Conservation (phyloP, 768 basidiomycete genomes). For the Suillus hirtellus region DNA sequence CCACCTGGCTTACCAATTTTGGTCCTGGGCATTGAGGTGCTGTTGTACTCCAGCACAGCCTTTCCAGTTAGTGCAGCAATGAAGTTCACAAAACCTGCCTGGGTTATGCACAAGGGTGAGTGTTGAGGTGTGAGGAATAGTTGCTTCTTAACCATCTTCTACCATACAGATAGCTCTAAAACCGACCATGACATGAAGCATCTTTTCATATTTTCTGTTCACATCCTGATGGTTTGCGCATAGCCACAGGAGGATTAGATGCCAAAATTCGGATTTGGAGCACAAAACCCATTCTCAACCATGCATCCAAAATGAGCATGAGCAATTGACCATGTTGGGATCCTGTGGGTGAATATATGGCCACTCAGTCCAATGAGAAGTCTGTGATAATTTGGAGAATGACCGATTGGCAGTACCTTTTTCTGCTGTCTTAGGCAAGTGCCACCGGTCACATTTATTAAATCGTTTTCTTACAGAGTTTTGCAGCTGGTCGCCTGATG, state of each 20-base stretch:
- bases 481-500: conserved; percentile 95
- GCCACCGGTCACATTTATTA: neutral
- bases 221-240: conserved; percentile 96
- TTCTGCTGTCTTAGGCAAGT: conserved; percentile 83
- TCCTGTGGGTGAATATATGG: conserved; percentile 95
- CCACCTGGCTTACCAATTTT: too few species aligned
- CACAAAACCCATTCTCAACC: conserved; percentile 89
- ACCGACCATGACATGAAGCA: conserved; percentile 61
- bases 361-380: conserved; percentile 96
- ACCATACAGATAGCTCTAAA: too few species aligned
- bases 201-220: conserved; percentile 86
- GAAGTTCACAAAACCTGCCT: too few species aligned
- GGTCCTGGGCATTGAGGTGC: too few species aligned
- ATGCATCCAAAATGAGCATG: conserved; percentile 64
- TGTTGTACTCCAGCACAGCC: too few species aligned
- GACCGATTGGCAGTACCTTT: conserved; percentile 92
- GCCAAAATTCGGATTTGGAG: conserved; percentile 97
- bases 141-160: too few species aligned
- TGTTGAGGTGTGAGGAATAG: too few species aligned
- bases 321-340: too few species aligned
- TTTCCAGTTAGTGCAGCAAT: too few species aligned
- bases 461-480: neutral
- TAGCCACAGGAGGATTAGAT: conserved; percentile 97
- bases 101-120: too few species aligned
- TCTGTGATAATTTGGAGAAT: conserved; percentile 97